Conservation (phyloP, 2,329 filamentous ascomycete species). For the Pyricularia sp. region DNA sequence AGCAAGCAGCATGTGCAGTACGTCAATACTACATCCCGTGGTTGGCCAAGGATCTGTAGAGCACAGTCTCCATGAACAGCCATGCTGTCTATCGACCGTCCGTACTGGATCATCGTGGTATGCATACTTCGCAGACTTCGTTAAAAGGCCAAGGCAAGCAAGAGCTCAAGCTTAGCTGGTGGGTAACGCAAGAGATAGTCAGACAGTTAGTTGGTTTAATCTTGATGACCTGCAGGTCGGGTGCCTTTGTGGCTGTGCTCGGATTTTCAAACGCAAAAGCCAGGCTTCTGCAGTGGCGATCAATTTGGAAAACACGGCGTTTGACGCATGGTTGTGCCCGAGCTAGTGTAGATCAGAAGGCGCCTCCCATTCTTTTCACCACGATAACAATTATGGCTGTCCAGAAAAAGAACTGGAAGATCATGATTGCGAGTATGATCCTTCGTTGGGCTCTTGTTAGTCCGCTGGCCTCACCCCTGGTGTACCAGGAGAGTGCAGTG, state of each 20-base stretch:
- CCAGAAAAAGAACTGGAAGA: slow-evolving; percentile 13
- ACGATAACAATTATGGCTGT: slow-evolving; percentile 10
- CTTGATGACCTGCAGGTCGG: not conserved
- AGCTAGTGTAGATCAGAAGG: not conserved
- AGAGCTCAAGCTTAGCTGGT: not conserved
- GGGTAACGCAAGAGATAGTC: not conserved
- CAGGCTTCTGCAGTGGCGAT: not conserved
- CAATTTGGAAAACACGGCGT: not conserved
- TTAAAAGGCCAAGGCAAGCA: not conserved
- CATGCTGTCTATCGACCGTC: not conserved
- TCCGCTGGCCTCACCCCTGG: slow-evolving; percentile 27
- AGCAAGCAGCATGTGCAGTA: not conserved
- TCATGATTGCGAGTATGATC: slow-evolving; percentile 20
- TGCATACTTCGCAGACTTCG: not conserved
- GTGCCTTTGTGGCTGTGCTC: not conserved
- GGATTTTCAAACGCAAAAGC: not conserved
- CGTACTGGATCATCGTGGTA: not conserved
- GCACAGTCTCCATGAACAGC: not conserved
- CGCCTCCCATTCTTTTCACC: slow-evolving; percentile 6
- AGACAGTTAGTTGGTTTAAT: not conserved
- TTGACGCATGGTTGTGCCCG: not conserved
- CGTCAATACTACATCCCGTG: not conserved
- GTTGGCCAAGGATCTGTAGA: not conserved
- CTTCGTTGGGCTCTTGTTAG: slow-evolving; percentile 24
- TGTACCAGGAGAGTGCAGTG: slow-evolving; percentile 33